A percentile compares a stretch with the other conserved stretches of the same genome.
Evolutionary conservation across 495 filamentous ascomycete genomes (phyloP).

Genomic region (Tuber calosporum): DNA sequence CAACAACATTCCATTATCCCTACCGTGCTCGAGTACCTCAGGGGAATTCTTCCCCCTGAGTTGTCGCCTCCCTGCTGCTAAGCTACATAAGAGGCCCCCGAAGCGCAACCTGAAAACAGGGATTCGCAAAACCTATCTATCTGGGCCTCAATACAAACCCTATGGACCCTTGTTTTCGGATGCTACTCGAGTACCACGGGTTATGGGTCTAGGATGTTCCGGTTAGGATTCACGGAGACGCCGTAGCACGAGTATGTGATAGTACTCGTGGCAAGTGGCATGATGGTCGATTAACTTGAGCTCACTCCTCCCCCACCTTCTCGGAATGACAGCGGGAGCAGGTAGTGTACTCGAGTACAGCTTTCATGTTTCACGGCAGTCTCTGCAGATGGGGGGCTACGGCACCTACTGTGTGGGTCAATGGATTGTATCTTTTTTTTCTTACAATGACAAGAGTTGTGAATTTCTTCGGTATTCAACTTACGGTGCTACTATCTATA

Average conservation of each 20-base stretch:
- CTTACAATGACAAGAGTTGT: neutral
- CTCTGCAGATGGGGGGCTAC: neutral
- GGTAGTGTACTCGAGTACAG: neutral
- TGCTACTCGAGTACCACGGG: too few relatives aligned
- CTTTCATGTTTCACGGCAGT: neutral
- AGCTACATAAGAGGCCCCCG: too few relatives aligned
- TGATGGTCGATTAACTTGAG: neutral
- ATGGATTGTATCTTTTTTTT: neutral
- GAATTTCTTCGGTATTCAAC: neutral
- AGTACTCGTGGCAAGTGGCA: too few relatives aligned
- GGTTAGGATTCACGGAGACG: neutral
- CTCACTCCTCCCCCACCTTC: neutral
- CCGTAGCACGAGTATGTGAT: too few relatives aligned
- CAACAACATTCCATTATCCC: neutral
- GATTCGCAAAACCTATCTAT: too few relatives aligned
- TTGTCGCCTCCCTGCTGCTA: too few relatives aligned
- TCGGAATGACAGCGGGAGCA: neutral
- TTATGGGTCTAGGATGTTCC: neutral
- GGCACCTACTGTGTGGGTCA: neutral
- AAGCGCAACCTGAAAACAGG: too few relatives aligned
- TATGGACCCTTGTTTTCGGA: too few relatives aligned
- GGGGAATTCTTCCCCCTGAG: too few relatives aligned
- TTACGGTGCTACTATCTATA: neutral
- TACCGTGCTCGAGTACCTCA: too few relatives aligned
- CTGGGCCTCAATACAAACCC: too few relatives aligned